phyloP scores from a whole-genome alignment of 208 protist species.

The Leishmania arabica region DNA sequence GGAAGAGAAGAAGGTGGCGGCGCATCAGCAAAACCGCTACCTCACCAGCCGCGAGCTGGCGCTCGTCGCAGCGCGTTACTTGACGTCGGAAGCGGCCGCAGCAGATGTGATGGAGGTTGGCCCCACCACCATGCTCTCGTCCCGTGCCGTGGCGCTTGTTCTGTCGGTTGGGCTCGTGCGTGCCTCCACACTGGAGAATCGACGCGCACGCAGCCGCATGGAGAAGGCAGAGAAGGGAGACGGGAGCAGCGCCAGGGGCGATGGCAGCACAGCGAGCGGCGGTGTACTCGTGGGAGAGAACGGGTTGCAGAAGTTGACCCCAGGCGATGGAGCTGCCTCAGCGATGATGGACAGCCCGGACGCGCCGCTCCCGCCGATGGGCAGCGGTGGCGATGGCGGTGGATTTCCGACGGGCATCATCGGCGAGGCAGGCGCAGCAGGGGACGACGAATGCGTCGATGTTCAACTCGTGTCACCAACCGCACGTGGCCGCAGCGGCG shows the following conservation, averaged over 20 bases:
- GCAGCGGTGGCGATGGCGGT: background rate
- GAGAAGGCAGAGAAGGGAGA: background rate
- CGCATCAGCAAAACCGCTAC: constrained; percentile 26
- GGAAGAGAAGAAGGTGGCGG: constrained; percentile 11
- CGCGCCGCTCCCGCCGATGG: background rate
- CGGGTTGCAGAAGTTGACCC: background rate
- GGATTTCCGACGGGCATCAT: constrained; percentile 1
- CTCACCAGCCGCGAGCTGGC: constrained; percentile 20
- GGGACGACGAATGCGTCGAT: background rate
- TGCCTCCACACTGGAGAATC: constrained; percentile 21
- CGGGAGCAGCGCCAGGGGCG: background rate
- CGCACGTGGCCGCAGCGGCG: background rate
- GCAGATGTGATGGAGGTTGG: constrained; percentile 14
- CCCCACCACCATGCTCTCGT: constrained; percentile 9
- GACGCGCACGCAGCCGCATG: constrained; percentile 13
- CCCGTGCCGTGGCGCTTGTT: constrained; percentile 13
- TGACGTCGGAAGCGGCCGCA: constrained; percentile 18
- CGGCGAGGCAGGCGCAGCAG: background rate
- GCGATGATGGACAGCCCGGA: background rate
- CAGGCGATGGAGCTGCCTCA: background rate
- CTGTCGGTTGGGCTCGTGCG: constrained; percentile 28
- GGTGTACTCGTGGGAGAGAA: background rate
- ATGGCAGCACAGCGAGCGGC: background rate
- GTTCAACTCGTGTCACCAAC: background rate
- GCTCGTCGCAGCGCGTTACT: constrained; percentile 11